Conservation (phyloP, 2,329 filamentous ascomycete species). For the Penicillium sp. region DNA sequence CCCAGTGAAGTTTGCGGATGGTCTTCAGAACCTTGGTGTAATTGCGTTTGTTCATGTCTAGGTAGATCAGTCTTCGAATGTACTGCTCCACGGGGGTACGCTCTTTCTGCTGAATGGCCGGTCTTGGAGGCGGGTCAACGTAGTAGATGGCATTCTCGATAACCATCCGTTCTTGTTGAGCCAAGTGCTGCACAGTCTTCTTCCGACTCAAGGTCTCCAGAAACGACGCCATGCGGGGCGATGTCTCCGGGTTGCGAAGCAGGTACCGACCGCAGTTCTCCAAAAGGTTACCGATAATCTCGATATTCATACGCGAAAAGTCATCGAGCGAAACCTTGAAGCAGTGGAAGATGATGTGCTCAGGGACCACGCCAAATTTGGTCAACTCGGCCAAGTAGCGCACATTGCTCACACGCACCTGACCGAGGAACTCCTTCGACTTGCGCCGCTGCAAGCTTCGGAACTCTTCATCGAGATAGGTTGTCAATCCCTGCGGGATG, state of each 20-base stretch:
- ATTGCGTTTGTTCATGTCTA: slow-evolving; percentile 91
- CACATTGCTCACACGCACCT: slow-evolving; percentile 90
- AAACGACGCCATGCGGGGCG: slow-evolving; percentile 90
- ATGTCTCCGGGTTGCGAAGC: slow-evolving; percentile 87
- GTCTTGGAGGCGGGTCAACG: slow-evolving; percentile 89
- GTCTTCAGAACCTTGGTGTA: slow-evolving; percentile 93
- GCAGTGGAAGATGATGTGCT: slow-evolving; percentile 98
- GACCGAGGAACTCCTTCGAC: slow-evolving; percentile 94
- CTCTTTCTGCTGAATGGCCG: slow-evolving; percentile 95
- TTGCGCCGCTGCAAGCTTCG: slow-evolving; percentile 95
- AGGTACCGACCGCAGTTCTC: slow-evolving; percentile 97
- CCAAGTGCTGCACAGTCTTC: slow-evolving; percentile 92
- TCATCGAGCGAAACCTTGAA: slow-evolving; percentile 97
- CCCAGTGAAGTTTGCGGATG: slow-evolving; percentile 95
- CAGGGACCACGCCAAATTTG: slow-evolving; percentile 96
- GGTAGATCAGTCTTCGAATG: slow-evolving; percentile 86
- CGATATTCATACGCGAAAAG: slow-evolving; percentile 98
- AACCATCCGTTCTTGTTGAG: slow-evolving; percentile 94
- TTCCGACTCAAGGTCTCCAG: slow-evolving; percentile 93
- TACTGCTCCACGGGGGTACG: slow-evolving; percentile 91
- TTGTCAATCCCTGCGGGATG: slow-evolving; percentile 85
- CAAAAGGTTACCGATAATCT: slow-evolving; percentile 93
- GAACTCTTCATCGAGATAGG: slow-evolving; percentile 94
- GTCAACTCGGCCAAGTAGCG: slow-evolving; percentile 97
- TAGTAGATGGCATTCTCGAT: slow-evolving; percentile 99